Evolutionary conservation across 441 rosid species (phyloP), one percentile per base, ranked within the genome.

Genomic region (Euphorbia schlechtendalii): DNA sequence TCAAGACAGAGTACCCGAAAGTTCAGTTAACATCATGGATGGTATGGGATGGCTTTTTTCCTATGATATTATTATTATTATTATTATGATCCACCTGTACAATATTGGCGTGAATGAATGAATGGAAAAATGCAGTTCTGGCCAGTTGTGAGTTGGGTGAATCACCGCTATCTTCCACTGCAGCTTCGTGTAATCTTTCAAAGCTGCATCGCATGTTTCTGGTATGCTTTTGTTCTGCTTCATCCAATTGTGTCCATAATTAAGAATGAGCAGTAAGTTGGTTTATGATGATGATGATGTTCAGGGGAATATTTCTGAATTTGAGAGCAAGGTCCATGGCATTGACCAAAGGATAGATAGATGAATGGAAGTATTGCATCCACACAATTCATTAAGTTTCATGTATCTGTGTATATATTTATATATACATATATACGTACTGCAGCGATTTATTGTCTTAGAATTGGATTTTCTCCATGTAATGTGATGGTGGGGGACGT

Each of bases 261-360:
- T 25, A 17, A 9, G 12, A 28, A 69, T 27, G 40, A 4, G 30
- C 18, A 20, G 43, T 51, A 18, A 43, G 24, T 43, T 59, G 38
- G 30, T 60, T 41, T n/a, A n/a, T n/a, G n/a, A n/a, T n/a, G 52
- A 48, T 15, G 24, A 56, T 36, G 24, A 55, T 48, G 72, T 75
- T 49, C 88, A 89, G 98, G 98, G 98, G 95, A 64, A 89, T 92
- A 73, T 89, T 89, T 80, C 79, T 92, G 71, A 92, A 87, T 65
- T 78, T 92, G 15, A 81, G 75, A 46, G 91, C 91, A 20, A 83
- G 82, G 77, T 77, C 98, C 45, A 69, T 71, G 83, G 72, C 89
- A 28, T 69, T 85, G 73, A 56, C 79, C 79, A 53, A 88, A 84
- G 80, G 77, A 67, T 53, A 74, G 77, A 24, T 32, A 2, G 4